phyloP scores from a whole-genome alignment of 1,139 yeast genomes.

The Diutina neorugosa region DNA sequence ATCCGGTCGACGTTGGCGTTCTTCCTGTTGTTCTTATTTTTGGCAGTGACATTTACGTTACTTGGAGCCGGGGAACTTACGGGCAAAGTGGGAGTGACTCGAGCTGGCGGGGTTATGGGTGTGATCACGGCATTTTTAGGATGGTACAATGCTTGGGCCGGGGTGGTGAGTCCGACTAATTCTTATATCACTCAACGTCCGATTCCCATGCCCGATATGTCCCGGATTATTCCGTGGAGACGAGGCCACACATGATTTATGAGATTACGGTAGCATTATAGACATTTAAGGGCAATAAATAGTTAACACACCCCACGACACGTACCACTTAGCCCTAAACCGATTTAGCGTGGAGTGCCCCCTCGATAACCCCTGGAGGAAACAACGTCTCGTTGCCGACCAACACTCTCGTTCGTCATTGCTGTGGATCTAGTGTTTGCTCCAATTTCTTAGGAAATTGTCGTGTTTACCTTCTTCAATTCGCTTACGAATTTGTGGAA shows the following conservation, averaged over 20 bases:
- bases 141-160: constrained; percentile 41
- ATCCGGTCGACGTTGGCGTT: constrained; percentile 56
- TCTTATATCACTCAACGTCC: constrained; percentile 25
- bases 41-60: constrained; percentile 43
- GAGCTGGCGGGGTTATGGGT: constrained; percentile 68
- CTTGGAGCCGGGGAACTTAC: constrained; percentile 46
- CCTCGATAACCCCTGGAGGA: too few relatives aligned
- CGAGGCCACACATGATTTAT: not conserved
- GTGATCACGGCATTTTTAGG: constrained; percentile 49
- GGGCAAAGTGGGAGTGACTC: constrained; percentile 30
- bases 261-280: not conserved
- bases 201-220: constrained; percentile 15
- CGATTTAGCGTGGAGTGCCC: too few relatives aligned
- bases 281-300: too few relatives aligned
- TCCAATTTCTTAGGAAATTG: too few relatives aligned
- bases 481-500: too few relatives aligned
- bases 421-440: too few relatives aligned
- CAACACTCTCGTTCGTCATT: too few relatives aligned
- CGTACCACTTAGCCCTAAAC: too few relatives aligned
- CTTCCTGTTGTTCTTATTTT: constrained; percentile 37
- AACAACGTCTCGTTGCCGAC: too few relatives aligned
- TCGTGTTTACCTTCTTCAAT: too few relatives aligned
- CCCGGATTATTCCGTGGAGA: not conserved
- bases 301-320: too few relatives aligned
- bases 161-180: constrained; percentile 24